phyloP scores from a whole-genome alignment of 139 green algal genomes.

The Volvox reticuliferus region DNA sequence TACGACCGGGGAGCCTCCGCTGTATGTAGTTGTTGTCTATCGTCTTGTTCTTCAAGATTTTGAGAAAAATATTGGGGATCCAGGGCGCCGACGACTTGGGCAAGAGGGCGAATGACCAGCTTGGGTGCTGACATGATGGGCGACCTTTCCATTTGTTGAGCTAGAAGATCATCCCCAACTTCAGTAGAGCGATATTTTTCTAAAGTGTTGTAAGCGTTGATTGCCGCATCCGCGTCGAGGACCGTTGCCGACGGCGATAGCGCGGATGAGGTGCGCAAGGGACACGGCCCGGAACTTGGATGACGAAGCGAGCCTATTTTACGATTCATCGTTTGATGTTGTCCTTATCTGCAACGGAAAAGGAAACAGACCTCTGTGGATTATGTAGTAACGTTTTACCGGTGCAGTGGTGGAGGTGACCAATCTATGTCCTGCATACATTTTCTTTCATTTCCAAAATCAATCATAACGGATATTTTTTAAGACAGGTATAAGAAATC shows the following conservation, averaged over 20 bases:
- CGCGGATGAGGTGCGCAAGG: background rate
- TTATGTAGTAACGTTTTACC: constrained; percentile 8
- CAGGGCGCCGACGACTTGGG: background rate
- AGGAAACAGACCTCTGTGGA: background rate
- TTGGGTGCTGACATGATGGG: background rate
- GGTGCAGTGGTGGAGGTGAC: background rate
- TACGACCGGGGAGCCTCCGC: background rate
- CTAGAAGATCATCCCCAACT: background rate
- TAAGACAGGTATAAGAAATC: background rate
- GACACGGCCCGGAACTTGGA: background rate
- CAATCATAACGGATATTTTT: background rate
- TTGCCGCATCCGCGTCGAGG: background rate
- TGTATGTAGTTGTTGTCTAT: background rate
- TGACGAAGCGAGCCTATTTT: background rate
- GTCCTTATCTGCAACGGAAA: background rate
- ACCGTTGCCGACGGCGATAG: background rate
- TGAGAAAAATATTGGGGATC: background rate
- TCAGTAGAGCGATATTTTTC: background rate
- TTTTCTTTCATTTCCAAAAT: background rate
- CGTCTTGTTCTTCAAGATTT: background rate
- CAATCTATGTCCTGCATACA: background rate
- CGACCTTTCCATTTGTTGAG: background rate
- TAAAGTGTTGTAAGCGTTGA: background rate
- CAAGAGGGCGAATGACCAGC: background rate
- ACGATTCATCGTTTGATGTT: background rate